These are phyloP conservation scores for Alternaria sp. DNA, from an alignment of 2,329 filamentous ascomycete genomes.

Conservation along the genomic window DNA sequence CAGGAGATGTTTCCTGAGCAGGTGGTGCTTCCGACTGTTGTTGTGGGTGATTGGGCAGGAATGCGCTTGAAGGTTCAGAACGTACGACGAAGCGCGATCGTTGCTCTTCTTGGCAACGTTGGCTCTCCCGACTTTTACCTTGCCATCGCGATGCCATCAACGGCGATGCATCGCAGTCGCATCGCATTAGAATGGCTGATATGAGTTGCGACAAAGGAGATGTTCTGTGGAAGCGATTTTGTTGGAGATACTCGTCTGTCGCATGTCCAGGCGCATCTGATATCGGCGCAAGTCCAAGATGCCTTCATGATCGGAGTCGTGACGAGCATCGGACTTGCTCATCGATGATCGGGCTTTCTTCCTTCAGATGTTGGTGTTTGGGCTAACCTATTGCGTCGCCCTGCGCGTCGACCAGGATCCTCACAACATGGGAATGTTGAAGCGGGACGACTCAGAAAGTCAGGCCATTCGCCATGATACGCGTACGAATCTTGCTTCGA, in stretches of 20 bases:
- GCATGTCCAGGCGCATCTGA: background rate
- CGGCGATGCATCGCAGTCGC: background rate
- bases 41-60: background rate
- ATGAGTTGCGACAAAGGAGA: background rate
- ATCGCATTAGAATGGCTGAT: background rate
- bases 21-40: background rate
- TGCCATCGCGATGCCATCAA: background rate
- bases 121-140: background rate
- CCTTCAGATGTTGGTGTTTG: background rate
- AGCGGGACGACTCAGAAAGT: background rate
- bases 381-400: background rate
- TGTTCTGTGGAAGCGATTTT: background rate
- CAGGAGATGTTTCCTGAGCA: background rate
- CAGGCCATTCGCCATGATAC: background rate
- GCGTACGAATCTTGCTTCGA: background rate
- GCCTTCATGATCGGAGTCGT: background rate
- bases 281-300: background rate
- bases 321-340: background rate
- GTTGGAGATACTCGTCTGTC: background rate
- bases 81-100: background rate
- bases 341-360: background rate
- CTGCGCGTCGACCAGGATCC: background rate
- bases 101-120: constrained; percentile 6
- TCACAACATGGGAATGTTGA: background rate
- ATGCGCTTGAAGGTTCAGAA: background rate